phyloP scores from a whole-genome alignment of 208 protist genomes.

The Borovskyia barvae region DNA sequence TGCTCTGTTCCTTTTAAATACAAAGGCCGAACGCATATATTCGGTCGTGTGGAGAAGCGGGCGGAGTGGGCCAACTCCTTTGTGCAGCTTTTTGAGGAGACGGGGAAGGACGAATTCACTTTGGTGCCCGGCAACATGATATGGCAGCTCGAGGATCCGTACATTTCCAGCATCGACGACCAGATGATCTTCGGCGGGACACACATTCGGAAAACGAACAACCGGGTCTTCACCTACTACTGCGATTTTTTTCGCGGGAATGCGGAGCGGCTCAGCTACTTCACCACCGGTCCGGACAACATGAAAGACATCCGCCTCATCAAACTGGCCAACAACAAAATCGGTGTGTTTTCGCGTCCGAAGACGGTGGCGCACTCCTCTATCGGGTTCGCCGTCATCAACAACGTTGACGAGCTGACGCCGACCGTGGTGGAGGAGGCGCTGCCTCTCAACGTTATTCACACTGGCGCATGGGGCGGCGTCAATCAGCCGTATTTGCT shows the following conservation, averaged over 20 bases:
- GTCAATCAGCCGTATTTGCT: conserved; percentile 68
- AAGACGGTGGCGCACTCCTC: conserved; percentile 22
- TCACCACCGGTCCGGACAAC: conserved; percentile 50
- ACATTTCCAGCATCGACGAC: conserved; percentile 36
- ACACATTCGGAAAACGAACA: conserved; percentile 45
- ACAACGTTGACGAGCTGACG: conserved; percentile 34
- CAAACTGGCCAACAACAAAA: conserved; percentile 36
- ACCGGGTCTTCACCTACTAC: conserved; percentile 42
- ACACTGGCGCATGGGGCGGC: conserved; percentile 56
- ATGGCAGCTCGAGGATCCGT: conserved; percentile 54
- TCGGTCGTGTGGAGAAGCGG: conserved; percentile 54
- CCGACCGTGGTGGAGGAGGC: conserved; percentile 24
- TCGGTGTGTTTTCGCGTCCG: conserved; percentile 49
- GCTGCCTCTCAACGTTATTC: conserved; percentile 29
- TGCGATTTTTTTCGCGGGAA: conserved; percentile 48
- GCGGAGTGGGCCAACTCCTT: conserved; percentile 59
- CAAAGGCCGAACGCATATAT: conserved; percentile 50
- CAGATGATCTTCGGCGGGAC: conserved; percentile 56
- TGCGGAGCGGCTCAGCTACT: conserved; percentile 36
- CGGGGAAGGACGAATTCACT: conserved; percentile 58
- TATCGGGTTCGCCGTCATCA: conserved; percentile 50
- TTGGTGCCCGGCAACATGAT: conserved; percentile 26
- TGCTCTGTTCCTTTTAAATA: conserved; percentile 62
- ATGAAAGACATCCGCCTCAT: conserved; percentile 61
- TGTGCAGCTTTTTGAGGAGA: conserved; percentile 52